Evolutionary conservation across 108 stramenopile genomes (phyloP), one percentile per base, ranked within the genome.

Genomic region (Cylindrotheca fusiformis): DNA sequence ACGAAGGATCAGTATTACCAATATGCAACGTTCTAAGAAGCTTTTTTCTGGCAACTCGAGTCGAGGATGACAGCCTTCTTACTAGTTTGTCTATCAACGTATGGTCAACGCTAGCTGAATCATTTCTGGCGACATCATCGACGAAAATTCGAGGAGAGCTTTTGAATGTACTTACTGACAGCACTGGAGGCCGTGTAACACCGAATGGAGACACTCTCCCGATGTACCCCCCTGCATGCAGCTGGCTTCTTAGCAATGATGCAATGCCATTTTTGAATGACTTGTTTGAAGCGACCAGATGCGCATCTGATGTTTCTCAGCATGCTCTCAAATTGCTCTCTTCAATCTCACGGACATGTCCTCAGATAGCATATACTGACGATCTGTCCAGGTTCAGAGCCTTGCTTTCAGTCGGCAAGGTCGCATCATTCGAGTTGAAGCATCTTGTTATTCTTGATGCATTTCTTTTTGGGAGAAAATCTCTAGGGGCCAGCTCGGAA

Each of bases 151-250:
- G 36, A 41, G 10, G 14, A 41, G 36, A 41, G 36, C 36, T 41
- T 14, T 6, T 41, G 14, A 10, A 55, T 0, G 31, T 52, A 25
- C 53, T 72, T 36, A 10, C 56, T 31, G 41, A 32, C 12, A 48
- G 41, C 22, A 31, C 28, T 25, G 72, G 72, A 0, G 72, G 72
- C 21, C 33, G 32, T 6, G 46, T 61, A n/a, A 67, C 65, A 41
- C 72, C 72, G 10, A 23, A 66, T 8, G 72, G 72, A n/a, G 17
- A 60, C 8, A 25, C 65, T 31, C n/a, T 4, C 20, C 33, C 49
- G 5, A 61, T 74, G 60, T 49, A 28, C 22, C 32, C 31, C 6
- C 60, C 65, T 25, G 65, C 28, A 30, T 46, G 48, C 12, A 36
- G 18, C 14, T 74, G 65, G 65, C 45, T 74, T 32, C 24, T 51